Evolutionary conservation across 2,329 filamentous ascomycete genomes (phyloP), one percentile per base, ranked within the genome.

Genomic region (Spiromastix sp.): DNA sequence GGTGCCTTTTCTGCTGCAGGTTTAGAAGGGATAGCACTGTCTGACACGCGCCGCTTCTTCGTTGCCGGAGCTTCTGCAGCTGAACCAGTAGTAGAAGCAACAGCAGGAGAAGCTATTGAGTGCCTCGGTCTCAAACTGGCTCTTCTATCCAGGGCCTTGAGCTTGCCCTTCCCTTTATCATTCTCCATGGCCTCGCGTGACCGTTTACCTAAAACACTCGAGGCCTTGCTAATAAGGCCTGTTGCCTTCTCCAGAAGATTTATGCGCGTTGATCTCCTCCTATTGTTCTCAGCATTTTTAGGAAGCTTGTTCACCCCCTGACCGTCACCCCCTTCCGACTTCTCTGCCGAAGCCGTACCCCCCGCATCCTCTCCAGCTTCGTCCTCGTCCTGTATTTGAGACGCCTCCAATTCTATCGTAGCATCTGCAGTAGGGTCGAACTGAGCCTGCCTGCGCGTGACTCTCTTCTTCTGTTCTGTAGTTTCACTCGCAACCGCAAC

Each of bases 201-300:
- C 32, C 76, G 70, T 57, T 83, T 85, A 39, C 74, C 68, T 17
- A 81, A 54, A 16, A 68, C 64, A 32, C 69, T 70, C 30, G 47
- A 43, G 66, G 57, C 50, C 66, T 75, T 49, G 51, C 59, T 40
- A 57, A 66, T 30, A 64, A 59, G 9, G 54, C 64, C 48, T 60
- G 69, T 47, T 50, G 60, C 46, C 59, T 61, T 43, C 49, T 57
- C 48, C 55, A 69, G 11, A 35, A 63, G 24, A 38, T 56, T 59
- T 36, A 66, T 49, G 30, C 67, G 61, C 31, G 59, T 58, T 20
- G 68, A 71, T 32, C 51, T 58, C 33, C 57, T 59, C n/a, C 46
- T 48, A 32, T 49, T 42, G 30, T 48, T 48, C 29, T 50, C 46
- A 12, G 31, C 34, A 30, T 55, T 50, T 11, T 49, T 39, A n/a